Conservation (phyloP, 1,284 basidiomycete species). For the Ceratobasidium theobromae region DNA sequence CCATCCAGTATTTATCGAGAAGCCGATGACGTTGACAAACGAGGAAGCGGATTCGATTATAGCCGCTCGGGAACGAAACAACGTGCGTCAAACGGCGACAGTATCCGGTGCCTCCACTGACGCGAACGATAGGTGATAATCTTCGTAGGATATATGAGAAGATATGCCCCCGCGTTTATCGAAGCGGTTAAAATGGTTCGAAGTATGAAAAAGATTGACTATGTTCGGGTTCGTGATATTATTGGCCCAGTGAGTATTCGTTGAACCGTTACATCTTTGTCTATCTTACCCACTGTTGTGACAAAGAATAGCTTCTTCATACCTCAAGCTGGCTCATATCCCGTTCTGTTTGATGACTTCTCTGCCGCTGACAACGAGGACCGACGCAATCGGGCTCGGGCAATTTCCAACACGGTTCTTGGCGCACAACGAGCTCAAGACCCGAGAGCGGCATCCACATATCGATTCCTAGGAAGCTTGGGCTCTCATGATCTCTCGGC, state of each 20-base stretch:
- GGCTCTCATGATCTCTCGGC: slow-evolving; percentile 42
- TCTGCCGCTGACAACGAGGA: slow-evolving; percentile 39
- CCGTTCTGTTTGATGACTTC: slow-evolving; percentile 41
- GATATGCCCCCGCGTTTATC: slow-evolving; percentile 45
- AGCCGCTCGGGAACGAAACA: slow-evolving; percentile 39
- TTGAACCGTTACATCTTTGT: background rate
- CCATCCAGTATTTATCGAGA: slow-evolving; percentile 45
- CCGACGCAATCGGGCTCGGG: background rate
- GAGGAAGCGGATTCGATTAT: slow-evolving; percentile 41
- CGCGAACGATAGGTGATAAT: slow-evolving; percentile 35
- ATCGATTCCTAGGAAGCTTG: slow-evolving; percentile 39
- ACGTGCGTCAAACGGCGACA: background rate
- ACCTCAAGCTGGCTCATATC: slow-evolving; percentile 43
- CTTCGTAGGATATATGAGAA: slow-evolving; percentile 47
- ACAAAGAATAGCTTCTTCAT: slow-evolving; percentile 46
- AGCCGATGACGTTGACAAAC: slow-evolving; percentile 43
- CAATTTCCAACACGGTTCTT: slow-evolving; percentile 31
- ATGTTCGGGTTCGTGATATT: slow-evolving; percentile 46
- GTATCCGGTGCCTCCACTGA: background rate
- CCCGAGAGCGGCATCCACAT: slow-evolving; percentile 35
- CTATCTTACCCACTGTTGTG: background rate
- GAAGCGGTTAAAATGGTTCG: slow-evolving; percentile 43
- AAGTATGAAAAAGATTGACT: slow-evolving; percentile 41
- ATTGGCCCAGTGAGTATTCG: slow-evolving; percentile 44
- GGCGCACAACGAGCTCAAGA: slow-evolving; percentile 34